Evolutionary conservation across 805 yeast species (phyloP).

Genomic region (Wickerhamiella hasegawae): DNA sequence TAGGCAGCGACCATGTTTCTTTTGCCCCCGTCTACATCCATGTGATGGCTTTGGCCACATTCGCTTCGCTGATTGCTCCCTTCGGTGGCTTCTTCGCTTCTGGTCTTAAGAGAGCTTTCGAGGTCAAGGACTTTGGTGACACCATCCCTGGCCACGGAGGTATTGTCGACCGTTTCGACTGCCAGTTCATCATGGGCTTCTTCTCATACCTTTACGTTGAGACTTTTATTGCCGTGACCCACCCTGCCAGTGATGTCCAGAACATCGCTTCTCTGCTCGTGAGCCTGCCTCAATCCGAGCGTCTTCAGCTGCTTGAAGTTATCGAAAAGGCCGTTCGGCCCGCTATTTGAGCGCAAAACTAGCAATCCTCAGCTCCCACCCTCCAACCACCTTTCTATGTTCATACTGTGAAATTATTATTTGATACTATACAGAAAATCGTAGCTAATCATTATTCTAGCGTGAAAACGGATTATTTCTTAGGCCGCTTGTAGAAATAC

Average conservation of each 20-base stretch:
- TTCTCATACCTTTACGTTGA: slow-evolving; percentile 85
- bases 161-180: slow-evolving; percentile 91
- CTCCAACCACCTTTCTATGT: too few relatives aligned
- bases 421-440: too few relatives aligned
- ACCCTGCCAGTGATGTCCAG: slow-evolving; percentile 35
- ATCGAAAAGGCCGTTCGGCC: slow-evolving; percentile 1
- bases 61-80: slow-evolving; percentile 94
- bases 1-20: slow-evolving; percentile 18
- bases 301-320: neutral
- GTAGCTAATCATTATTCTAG: too few relatives aligned
- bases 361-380: too few relatives aligned
- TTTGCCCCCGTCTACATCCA: slow-evolving; percentile 85
- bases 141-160: slow-evolving; percentile 99
- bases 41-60: slow-evolving; percentile 70
- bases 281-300: neutral
- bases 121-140: slow-evolving; percentile 93
- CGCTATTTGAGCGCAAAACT: neutral
- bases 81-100: slow-evolving; percentile 97
- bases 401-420: too few relatives aligned
- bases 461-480: too few relatives aligned
- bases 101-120: slow-evolving; percentile 92
- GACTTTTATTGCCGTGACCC: slow-evolving; percentile 62
- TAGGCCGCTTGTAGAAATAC: slow-evolving; percentile 54
- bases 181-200: slow-evolving; percentile 96
- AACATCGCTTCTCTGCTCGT: slow-evolving; percentile 53